These are phyloP conservation scores for Graphilbum sp. DNA, from an alignment of 2,329 filamentous ascomycete species.

Conservation along the genomic window DNA sequence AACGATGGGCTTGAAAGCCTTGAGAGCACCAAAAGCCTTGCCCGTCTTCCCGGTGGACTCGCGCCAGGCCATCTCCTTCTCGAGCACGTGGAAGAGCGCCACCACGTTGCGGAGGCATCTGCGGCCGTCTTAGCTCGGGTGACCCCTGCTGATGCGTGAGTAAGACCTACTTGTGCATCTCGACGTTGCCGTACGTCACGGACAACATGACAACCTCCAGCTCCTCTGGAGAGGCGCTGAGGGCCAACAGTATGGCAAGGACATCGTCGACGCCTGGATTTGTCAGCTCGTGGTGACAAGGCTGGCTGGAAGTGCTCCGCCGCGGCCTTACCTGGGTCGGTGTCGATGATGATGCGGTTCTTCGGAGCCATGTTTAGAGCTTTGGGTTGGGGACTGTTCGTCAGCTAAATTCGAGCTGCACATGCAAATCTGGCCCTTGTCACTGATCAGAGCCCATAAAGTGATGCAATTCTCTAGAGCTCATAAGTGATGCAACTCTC, in stretches of 20 bases:
- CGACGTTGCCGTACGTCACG: constrained; percentile 86
- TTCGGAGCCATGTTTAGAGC: constrained; percentile 46
- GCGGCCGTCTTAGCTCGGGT: background rate
- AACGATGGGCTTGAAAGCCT: constrained; percentile 60
- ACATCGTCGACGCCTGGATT: constrained; percentile 69
- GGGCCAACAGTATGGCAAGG: constrained; percentile 71
- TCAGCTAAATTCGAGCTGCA: too few relatives aligned
- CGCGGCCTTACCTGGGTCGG: constrained; percentile 54
- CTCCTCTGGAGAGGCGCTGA: constrained; percentile 68
- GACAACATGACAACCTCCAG: constrained; percentile 75
- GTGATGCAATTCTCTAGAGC: too few relatives aligned
- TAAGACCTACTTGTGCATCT: constrained; percentile 55
- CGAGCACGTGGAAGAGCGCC: constrained; percentile 79
- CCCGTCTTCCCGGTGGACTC: constrained; percentile 42
- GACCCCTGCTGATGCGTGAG: too few relatives aligned
- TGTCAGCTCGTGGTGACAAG: constrained; percentile 7
- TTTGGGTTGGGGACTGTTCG: too few relatives aligned
- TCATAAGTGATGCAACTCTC: too few relatives aligned
- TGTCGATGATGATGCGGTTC: constrained; percentile 83
- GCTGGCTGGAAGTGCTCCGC: background rate
- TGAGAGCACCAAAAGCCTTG: constrained; percentile 58
- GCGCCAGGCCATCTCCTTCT: constrained; percentile 78
- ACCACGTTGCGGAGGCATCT: constrained; percentile 82
- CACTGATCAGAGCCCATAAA: too few relatives aligned
- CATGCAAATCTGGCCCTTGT: too few relatives aligned